phyloP scores from a whole-genome alignment of 2,329 filamentous ascomycete species.

The Fusarium burgessii region DNA sequence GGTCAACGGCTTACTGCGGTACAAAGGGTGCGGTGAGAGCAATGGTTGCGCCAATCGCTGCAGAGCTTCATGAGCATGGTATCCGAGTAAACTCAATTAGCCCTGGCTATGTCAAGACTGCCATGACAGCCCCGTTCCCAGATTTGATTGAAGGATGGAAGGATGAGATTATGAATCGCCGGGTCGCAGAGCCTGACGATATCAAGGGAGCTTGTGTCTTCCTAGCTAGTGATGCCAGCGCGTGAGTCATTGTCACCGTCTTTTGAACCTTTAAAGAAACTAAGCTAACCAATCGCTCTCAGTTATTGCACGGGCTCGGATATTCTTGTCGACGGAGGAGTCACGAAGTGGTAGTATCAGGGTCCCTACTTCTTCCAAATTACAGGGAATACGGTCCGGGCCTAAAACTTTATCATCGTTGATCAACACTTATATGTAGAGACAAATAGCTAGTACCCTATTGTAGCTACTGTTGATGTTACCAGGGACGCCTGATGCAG shows the following conservation, averaged over 20 bases:
- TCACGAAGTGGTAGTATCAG: background rate
- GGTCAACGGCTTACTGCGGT: slow-evolving; percentile 52
- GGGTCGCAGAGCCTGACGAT: slow-evolving; percentile 62
- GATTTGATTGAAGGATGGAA: slow-evolving; percentile 63
- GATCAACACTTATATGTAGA: background rate
- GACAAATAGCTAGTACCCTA: background rate
- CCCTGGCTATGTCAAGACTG: slow-evolving; percentile 58
- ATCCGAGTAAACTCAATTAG: slow-evolving; percentile 62
- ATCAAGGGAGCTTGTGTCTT: slow-evolving; percentile 63
- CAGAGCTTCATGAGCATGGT: slow-evolving; percentile 51
- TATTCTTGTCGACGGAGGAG: slow-evolving; percentile 4
- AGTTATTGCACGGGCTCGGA: slow-evolving; percentile 6
- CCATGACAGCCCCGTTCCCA: slow-evolving; percentile 59
- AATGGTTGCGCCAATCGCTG: slow-evolving; percentile 45
- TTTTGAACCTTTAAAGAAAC: rapidly evolving
- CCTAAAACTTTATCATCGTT: background rate
- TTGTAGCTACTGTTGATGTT: background rate
- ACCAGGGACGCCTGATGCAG: rapidly evolving
- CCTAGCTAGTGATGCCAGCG: slow-evolving; percentile 60
- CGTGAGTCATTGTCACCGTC: background rate
- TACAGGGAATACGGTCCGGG: background rate
- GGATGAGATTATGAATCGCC: slow-evolving; percentile 60
- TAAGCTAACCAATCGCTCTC: background rate
- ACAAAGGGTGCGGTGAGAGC: slow-evolving; percentile 45
- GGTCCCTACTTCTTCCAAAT: rapidly evolving